A percentile compares a stretch with the other conserved stretches of the same genome.
Evolutionary conservation across 164 flowering plant species (phyloP).

Genomic region (Magnolia changhungtana): DNA sequence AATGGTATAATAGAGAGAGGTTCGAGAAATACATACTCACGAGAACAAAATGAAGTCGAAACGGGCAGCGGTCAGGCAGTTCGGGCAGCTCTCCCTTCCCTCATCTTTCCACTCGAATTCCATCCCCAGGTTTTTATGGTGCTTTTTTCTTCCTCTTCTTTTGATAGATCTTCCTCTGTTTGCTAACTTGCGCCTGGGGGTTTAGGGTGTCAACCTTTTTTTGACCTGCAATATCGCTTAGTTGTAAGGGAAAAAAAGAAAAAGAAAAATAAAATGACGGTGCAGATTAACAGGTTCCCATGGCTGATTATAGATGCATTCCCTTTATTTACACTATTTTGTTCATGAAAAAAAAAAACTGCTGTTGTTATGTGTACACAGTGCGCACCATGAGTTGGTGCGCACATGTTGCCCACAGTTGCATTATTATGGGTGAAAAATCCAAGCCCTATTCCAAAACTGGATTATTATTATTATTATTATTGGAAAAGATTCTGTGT

Average conservation of each 20-base stretch:
- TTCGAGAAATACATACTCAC: background rate
- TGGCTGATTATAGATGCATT: no score
- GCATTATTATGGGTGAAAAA: no score
- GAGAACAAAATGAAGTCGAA: conserved; percentile 20
- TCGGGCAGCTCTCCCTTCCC: conserved; percentile 45
- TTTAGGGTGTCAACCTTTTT: background rate
- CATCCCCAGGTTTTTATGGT: background rate
- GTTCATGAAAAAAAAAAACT: no score
- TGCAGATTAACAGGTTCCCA: no score
- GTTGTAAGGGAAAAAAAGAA: no score
- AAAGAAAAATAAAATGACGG: no score
- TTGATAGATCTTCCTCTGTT: background rate
- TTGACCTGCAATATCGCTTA: no score
- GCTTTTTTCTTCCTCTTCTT: background rate
- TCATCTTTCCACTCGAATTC: conserved; percentile 21
- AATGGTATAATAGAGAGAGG: background rate
- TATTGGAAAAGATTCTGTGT: background rate
- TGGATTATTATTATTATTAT: background rate
- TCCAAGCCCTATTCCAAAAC: background rate
- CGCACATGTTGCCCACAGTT: background rate
- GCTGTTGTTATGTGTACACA: no score
- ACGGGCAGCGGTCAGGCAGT: conserved; percentile 23
- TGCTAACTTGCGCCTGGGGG: background rate
- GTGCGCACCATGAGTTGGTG: background rate
- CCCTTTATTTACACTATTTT: no score